phyloP scores from a whole-genome alignment of 2,329 filamentous ascomycete species.

The Ophiostoma fasciatum region DNA sequence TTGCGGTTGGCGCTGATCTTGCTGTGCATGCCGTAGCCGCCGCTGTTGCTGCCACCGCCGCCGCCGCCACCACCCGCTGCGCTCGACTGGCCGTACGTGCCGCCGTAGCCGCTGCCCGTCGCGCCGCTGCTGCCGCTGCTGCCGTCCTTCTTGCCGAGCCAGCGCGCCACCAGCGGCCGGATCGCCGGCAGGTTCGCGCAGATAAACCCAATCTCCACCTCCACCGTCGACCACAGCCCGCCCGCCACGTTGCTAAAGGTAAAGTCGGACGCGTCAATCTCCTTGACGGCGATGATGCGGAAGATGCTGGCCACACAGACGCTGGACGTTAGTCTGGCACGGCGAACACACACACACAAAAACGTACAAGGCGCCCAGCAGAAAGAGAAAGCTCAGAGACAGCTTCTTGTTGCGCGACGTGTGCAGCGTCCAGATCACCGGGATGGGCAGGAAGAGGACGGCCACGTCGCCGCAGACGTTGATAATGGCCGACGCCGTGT shows the following conservation, averaged over 20 bases:
- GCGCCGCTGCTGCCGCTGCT: conserved; percentile 1
- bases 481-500: conserved; percentile 9
- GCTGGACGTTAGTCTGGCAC: not conserved
- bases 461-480: conserved; percentile 13
- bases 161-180: conserved; percentile 6
- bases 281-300: conserved; percentile 9
- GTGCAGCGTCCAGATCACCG: conserved; percentile 18
- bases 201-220: conserved; percentile 10
- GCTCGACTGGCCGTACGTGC: too few species aligned
- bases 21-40: conserved; percentile 7
- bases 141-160: conserved; percentile 4
- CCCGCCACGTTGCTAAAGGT: conserved; percentile 9
- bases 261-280: conserved; percentile 9
- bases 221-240: conserved; percentile 9
- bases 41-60: not conserved
- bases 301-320: conserved; percentile 11
- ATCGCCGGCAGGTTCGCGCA: conserved; percentile 10
- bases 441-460: conserved; percentile 18
- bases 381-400: conserved; percentile 18
- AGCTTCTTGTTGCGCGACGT: conserved; percentile 17
- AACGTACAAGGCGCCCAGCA: conserved; percentile 19
- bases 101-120: conserved; percentile 3
- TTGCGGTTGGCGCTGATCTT: conserved; percentile 6
- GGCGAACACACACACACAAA: not conserved
- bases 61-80: too few species aligned